Evolutionary conservation across 345 rosid genomes (phyloP).

Genomic region (Gossypium sturtianum): DNA sequence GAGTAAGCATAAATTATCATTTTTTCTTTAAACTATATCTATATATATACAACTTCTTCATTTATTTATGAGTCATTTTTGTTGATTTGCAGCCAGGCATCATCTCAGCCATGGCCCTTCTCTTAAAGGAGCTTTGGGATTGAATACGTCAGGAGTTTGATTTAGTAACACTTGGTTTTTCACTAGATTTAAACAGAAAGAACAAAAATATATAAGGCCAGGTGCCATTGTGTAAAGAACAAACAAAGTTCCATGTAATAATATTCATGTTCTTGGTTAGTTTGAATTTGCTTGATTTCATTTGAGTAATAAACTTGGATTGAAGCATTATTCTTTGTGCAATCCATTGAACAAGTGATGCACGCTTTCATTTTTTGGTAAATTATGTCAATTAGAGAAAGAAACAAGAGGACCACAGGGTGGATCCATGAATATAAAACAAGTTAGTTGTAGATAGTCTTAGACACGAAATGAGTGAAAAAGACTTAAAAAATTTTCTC

Average conservation of each 20-base stretch:
- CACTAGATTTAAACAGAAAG: constrained; percentile 2
- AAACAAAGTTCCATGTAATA: not conserved
- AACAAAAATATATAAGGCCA: not conserved
- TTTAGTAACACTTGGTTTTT: not conserved
- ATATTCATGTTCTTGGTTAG: not conserved
- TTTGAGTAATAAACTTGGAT: not conserved
- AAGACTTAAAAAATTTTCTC: not conserved
- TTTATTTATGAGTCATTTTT: not conserved
- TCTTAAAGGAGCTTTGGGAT: constrained; percentile 15
- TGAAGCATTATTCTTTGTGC: not conserved
- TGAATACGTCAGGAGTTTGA: not conserved
- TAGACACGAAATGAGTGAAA: constrained; percentile 24
- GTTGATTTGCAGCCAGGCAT: constrained; percentile 41
- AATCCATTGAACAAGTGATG: not conserved
- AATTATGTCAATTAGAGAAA: not conserved
- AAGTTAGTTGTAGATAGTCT: constrained; percentile 25
- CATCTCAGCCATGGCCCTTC: constrained; percentile 46
- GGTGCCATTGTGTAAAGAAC: constrained; percentile 8
- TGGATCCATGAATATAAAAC: constrained; percentile 20
- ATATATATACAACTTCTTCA: not conserved
- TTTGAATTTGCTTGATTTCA: not conserved
- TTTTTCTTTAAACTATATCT: not conserved
- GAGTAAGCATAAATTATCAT: constrained; percentile 33
- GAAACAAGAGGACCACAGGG: not conserved
- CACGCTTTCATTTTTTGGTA: not conserved